Evolutionary conservation across 345 rosid genomes (phyloP), one percentile per base, ranked within the genome.

Genomic region (Brassica cretica): DNA sequence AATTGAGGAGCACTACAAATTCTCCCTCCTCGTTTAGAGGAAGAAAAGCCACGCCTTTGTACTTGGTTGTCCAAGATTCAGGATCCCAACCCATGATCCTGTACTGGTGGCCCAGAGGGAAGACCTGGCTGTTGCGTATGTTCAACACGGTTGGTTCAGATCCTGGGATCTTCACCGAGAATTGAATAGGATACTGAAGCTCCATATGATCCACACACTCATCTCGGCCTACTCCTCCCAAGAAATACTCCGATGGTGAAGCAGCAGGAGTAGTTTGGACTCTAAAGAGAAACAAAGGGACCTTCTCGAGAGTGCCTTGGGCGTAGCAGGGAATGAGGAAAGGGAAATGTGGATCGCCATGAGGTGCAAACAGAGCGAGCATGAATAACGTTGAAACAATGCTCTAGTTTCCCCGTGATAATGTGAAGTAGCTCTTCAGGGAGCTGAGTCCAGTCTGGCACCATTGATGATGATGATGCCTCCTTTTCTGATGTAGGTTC

Each of bases 381-480:
- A 55, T 75, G 79, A 18, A 76, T 10, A 7, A 68, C 16, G 5
- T 44, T 67, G 16, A 76, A 67, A 67, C 60, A 68, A 16, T 76
- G 4, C 0, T 41, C 33, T 1, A 60, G n/a, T 41, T 1, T 19
- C 12, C 1, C 19, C 0, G 9, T 59, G 62, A 76, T 44, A 1
- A 76, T 10, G 30, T 68, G 11, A 1, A 76, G 32, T 29, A 68
- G 25, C 68, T 76, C 73, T 29, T 14, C 24, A 44, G 79, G 79
- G 27, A 56, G 49, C 1, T 4, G 49, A 41, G 68, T 16, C 79
- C 68, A 75, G 7, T 58, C 33, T 56, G 41, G n/a, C 10, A 14
- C 3, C 32, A 6, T 11, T 1, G 53, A 12, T 44, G 51, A 35
- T 3, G 1, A 15, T 16, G 24, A 8, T 5, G 55, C 27, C 7